Evolutionary conservation across 305 asterid species (phyloP).

Genomic region (Withania somnifera): DNA sequence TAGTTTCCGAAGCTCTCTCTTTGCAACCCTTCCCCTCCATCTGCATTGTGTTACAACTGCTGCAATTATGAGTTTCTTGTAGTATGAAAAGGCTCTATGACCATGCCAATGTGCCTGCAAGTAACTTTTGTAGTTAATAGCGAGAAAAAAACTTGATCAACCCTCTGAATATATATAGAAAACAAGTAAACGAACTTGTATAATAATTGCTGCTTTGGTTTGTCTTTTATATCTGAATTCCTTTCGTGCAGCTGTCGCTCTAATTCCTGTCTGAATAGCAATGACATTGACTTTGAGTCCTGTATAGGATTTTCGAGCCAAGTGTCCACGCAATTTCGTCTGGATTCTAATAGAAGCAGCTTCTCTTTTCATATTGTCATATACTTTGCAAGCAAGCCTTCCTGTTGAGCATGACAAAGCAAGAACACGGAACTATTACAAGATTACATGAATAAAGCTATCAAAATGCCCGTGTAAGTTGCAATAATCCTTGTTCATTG

Average conservation of each 20-base stretch:
- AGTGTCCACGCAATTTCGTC: slow-evolving; percentile 58
- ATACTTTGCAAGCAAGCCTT: slow-evolving; percentile 60
- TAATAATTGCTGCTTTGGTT: slow-evolving; percentile 51
- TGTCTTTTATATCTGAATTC: slow-evolving; percentile 54
- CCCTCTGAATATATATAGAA: not conserved
- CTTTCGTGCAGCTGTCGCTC: slow-evolving; percentile 63
- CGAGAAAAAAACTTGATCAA: slow-evolving; percentile 2
- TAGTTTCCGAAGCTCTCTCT: slow-evolving; percentile 69
- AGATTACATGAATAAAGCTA: not conserved
- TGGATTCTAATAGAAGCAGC: slow-evolving; percentile 81
- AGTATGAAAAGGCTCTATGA: slow-evolving; percentile 56
- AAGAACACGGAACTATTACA: not conserved
- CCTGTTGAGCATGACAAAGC: slow-evolving; percentile 35
- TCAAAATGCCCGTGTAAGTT: not conserved
- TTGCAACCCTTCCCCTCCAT: slow-evolving; percentile 81
- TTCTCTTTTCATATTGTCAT: slow-evolving; percentile 44
- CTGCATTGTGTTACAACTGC: slow-evolving; percentile 67
- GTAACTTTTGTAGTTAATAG: slow-evolving; percentile 16
- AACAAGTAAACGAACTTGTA: slow-evolving; percentile 47
- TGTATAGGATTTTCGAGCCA: slow-evolving; percentile 45
- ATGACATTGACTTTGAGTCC: slow-evolving; percentile 44
- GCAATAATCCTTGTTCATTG: not conserved
- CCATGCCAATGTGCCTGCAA: slow-evolving; percentile 84
- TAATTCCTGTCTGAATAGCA: slow-evolving; percentile 58
- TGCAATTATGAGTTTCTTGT: slow-evolving; percentile 63